These are phyloP conservation scores for Brassica incana DNA, from an alignment of 345 rosid species.

Conservation along the genomic window DNA sequence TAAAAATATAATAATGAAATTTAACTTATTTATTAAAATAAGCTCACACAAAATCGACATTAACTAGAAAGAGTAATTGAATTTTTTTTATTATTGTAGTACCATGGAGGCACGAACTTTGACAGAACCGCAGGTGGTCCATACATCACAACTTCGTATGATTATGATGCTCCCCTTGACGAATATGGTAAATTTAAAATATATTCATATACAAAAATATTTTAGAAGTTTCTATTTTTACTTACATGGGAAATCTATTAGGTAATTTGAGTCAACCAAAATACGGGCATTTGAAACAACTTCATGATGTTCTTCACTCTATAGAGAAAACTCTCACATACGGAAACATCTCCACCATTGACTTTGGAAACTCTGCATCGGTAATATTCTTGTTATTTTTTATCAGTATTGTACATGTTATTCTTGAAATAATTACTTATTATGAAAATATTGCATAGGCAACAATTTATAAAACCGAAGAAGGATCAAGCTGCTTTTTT, in stretches of 20 bases:
- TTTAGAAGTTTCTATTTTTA: not conserved
- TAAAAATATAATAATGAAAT: no score
- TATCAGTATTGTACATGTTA: not conserved
- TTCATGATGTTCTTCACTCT: not conserved
- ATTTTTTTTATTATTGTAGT: no score
- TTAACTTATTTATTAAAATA: no score
- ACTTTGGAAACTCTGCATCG: not conserved
- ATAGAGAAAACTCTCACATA: not conserved
- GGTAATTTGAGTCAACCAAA: not conserved
- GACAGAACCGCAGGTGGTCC: no score
- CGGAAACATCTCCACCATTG: not conserved
- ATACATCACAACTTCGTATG: no score
- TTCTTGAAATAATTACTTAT: not conserved
- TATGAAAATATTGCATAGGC: constrained; percentile 40
- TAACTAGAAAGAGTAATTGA: not conserved
- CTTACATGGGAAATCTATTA: not conserved
- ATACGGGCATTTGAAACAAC: not conserved
- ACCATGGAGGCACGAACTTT: no score
- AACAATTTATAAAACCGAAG: constrained; percentile 43
- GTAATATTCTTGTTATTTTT: not conserved
- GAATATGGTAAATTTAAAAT: no score
- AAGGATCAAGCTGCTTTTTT: constrained; percentile 56
- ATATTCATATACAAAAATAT: no score
- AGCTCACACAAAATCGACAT: not conserved
- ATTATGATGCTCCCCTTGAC: no score